These are phyloP conservation scores for Tilletia setariae DNA, from an alignment of 1,284 basidiomycete genomes.

Conservation along the genomic window DNA sequence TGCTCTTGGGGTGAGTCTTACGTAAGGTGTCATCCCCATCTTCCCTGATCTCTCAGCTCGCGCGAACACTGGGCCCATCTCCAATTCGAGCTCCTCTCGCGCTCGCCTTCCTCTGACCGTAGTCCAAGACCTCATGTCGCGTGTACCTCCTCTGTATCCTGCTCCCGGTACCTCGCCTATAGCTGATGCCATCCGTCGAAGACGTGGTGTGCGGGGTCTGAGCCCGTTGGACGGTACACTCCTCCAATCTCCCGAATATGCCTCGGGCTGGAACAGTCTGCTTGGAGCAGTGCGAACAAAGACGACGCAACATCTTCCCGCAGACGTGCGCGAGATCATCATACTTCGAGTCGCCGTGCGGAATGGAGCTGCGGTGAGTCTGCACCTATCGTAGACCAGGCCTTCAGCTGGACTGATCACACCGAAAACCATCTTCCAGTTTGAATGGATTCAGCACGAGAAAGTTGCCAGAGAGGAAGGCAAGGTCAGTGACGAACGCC, in stretches of 20 bases:
- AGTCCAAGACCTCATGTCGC: conserved; percentile 34
- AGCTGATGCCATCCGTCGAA: conserved; percentile 56
- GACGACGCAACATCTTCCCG: conserved; percentile 51
- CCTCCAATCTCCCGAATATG: conserved; percentile 53
- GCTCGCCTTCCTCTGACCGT: too few relatives aligned
- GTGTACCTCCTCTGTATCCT: conserved; percentile 53
- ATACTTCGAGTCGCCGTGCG: conserved; percentile 57
- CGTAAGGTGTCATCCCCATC: too few relatives aligned
- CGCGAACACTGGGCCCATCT: too few relatives aligned
- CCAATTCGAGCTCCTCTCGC: too few relatives aligned
- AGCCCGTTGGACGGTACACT: conserved; percentile 56
- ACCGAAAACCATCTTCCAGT: too few relatives aligned
- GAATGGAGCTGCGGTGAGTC: conserved; percentile 51
- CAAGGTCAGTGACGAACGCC: conserved; percentile 54
- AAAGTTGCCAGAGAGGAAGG: conserved; percentile 55
- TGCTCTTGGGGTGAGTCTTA: too few relatives aligned
- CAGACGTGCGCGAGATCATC: conserved; percentile 57
- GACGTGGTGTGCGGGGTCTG: conserved; percentile 55
- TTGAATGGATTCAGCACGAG: conserved; percentile 58
- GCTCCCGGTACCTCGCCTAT: conserved; percentile 51
- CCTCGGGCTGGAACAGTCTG: conserved; percentile 57
- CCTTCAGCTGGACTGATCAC: too few relatives aligned
- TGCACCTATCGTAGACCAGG: neutral
- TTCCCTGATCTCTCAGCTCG: too few relatives aligned
- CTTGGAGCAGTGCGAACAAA: conserved; percentile 55